A percentile compares a stretch with the other conserved stretches of the same genome.
Evolutionary conservation across 257 asterid species (phyloP).

Genomic region (Thymus quinquecostatus): DNA sequence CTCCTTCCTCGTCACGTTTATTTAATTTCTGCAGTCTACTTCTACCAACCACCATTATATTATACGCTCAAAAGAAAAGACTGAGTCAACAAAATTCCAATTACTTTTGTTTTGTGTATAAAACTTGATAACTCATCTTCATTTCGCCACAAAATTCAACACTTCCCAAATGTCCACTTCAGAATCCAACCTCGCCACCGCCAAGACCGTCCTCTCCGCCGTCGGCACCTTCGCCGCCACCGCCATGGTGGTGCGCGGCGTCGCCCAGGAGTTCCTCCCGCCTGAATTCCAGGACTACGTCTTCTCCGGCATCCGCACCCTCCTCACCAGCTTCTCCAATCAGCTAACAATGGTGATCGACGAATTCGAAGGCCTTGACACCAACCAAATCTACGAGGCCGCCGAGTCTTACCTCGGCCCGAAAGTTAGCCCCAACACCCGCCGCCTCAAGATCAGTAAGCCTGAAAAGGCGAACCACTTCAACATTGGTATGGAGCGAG

Average conservation of each 20-base stretch:
- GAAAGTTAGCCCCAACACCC: slow-evolving; percentile 45
- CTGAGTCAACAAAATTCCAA: too few relatives aligned
- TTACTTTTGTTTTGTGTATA: too few relatives aligned
- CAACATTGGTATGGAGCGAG: slow-evolving; percentile 47
- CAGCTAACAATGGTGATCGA: slow-evolving; percentile 59
- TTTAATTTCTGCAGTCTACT: too few relatives aligned
- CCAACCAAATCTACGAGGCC: slow-evolving; percentile 62
- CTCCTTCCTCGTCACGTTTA: not conserved
- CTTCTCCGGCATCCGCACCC: slow-evolving; percentile 39
- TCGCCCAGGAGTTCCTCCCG: slow-evolving; percentile 47
- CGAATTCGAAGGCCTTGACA: slow-evolving; percentile 54
- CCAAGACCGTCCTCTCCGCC: slow-evolving; percentile 52
- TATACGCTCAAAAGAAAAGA: too few relatives aligned
- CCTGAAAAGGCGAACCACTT: slow-evolving; percentile 48
- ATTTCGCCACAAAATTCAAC: not conserved
- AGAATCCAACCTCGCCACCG: slow-evolving; percentile 48
- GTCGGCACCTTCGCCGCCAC: slow-evolving; percentile 62
- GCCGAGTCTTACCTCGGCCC: slow-evolving; percentile 57
- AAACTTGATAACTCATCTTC: too few relatives aligned
- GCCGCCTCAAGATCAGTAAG: slow-evolving; percentile 60
- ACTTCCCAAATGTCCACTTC: slow-evolving; percentile 19
- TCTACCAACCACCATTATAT: too few relatives aligned
- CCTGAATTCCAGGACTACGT: slow-evolving; percentile 49
- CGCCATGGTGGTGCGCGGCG: slow-evolving; percentile 52
- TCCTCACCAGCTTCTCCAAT: slow-evolving; percentile 49